Evolutionary conservation across 768 basidiomycete genomes (phyloP), one percentile per base, ranked within the genome.

Genomic region (Amanita fuliginea): DNA sequence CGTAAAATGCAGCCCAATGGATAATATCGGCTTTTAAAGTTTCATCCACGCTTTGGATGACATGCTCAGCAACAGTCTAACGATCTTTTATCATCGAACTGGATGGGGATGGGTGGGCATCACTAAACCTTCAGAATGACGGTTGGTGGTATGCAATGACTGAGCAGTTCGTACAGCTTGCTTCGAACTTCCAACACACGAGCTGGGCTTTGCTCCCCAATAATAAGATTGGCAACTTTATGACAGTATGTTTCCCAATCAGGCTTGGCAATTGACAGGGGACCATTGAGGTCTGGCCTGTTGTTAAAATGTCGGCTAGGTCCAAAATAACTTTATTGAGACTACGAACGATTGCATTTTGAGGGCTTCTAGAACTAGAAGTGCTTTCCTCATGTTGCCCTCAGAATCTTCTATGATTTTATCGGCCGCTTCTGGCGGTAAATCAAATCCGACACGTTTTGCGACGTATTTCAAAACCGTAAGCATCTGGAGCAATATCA

Each of bases 201-300:
- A 48, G 83, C 78, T 16, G 96, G 92, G 24, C 82, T 80, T 66
- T 99, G 96, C 58, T 96, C 91, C 53, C 78, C 73, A 14, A 97
- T 69, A 54, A 99, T 93, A 59, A 88, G 68, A 62, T 94, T 91
- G 11, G 86, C 93, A 9, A 97, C 83, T 62, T 92, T 91, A 56
- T 83, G 74, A 56, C 94, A 96, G 62, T 96, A 99, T 9, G 86
- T 88, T 64, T 99, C 96, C 96, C 96, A 99, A 60, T 99, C 96
- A n/a, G 96, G 93, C 65, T 97, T 93, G 11, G 93, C 91, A 50
- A 95, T 91, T 30, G 76, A 74, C 50, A 92, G 66, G 34, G 85
- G 68, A 28, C 87, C 86, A 4, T 80, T 76, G 34, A 95, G 73
- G 62, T 92, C 87, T n/a, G 88, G 86, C 49, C 88, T 91, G 57